A percentile compares a stretch with the other conserved stretches of the same genome.
These are phyloP conservation scores for Leccinum pseudoinsigne DNA, from an alignment of 1,284 basidiomycete species.

Conservation along the genomic window DNA sequence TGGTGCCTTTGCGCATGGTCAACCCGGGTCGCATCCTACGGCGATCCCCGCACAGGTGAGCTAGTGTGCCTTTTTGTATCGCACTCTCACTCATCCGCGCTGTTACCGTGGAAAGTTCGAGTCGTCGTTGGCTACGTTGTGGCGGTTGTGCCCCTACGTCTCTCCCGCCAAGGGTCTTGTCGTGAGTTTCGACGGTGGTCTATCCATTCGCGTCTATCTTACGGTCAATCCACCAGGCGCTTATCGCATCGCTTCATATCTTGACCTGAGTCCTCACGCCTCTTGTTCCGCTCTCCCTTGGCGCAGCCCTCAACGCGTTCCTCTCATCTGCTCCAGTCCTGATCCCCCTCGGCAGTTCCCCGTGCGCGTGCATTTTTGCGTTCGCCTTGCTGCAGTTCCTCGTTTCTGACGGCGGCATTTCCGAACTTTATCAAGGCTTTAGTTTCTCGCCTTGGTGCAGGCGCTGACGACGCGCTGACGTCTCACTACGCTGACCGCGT, in stretches of 20 bases:
- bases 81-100: neutral
- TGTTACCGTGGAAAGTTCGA: conserved; percentile 9
- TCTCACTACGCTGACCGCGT: conserved; percentile 79
- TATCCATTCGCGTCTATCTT: conserved; percentile 6
- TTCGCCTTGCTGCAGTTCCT: conserved; percentile 68
- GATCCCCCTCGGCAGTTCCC: conserved; percentile 42
- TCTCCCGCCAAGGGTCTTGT: conserved; percentile 23
- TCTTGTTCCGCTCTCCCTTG: conserved; percentile 72
- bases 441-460: conserved; percentile 88
- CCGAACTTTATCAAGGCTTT: conserved; percentile 67
- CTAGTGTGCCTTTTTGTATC: neutral
- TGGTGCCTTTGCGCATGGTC: conserved; percentile 52
- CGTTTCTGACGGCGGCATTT: conserved; percentile 68
- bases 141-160: conserved; percentile 23
- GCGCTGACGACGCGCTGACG: conserved; percentile 79
- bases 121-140: conserved; percentile 21
- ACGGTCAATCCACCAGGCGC: conserved; percentile 37
- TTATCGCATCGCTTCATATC: conserved; percentile 69
- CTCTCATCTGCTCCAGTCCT: conserved; percentile 35
- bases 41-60: conserved; percentile 16
- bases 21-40: conserved; percentile 1
- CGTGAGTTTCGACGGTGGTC: conserved; percentile 13
- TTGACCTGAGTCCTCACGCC: conserved; percentile 79
- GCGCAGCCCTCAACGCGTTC: conserved; percentile 62
- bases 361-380: conserved; percentile 62